phyloP scores from a whole-genome alignment of 139 green algal species.

The Helicosporidium sp. region DNA sequence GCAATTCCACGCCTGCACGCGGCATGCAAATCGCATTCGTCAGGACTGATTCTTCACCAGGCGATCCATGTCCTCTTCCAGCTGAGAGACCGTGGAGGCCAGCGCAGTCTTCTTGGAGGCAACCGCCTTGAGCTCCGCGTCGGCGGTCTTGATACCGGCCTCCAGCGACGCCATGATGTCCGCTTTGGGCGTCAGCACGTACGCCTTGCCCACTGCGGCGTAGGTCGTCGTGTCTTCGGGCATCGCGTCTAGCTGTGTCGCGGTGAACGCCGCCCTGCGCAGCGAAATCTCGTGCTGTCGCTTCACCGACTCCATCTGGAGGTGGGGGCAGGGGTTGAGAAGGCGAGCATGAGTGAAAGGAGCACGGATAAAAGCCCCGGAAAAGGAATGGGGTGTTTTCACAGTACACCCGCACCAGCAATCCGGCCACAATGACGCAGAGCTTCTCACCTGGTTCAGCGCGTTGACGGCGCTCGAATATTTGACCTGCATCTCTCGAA shows the following conservation, averaged over 20 bases:
- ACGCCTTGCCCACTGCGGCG: constrained; percentile 14
- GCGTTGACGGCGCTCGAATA: constrained; percentile 3
- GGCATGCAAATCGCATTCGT: not conserved
- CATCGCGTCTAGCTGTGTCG: constrained; percentile 17
- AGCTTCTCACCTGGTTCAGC: constrained; percentile 4
- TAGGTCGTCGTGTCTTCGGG: constrained; percentile 7
- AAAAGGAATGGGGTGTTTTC: not conserved
- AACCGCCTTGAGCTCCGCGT: constrained; percentile 9
- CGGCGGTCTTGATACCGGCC: constrained; percentile 3
- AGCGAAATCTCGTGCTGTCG: constrained; percentile 4
- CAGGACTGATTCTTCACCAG: constrained; percentile 3
- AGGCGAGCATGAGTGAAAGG: not conserved
- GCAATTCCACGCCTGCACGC: not conserved
- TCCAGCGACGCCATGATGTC: constrained; percentile 11
- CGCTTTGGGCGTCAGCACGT: constrained; percentile 17
- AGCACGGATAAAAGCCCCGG: not conserved
- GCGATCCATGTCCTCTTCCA: constrained; percentile 11
- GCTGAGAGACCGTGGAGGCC: not conserved
- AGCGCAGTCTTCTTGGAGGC: constrained; percentile 3
- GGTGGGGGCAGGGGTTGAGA: not conserved
- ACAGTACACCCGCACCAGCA: not conserved
- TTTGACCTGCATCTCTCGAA: constrained; percentile 3
- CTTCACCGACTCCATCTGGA: constrained; percentile 15
- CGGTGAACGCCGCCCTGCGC: constrained; percentile 19
- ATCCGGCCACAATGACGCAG: not conserved